A percentile compares a stretch with the other conserved stretches of the same genome.
Evolutionary conservation across 257 asterid species (phyloP).

Genomic region (Linaria vulgaris): DNA sequence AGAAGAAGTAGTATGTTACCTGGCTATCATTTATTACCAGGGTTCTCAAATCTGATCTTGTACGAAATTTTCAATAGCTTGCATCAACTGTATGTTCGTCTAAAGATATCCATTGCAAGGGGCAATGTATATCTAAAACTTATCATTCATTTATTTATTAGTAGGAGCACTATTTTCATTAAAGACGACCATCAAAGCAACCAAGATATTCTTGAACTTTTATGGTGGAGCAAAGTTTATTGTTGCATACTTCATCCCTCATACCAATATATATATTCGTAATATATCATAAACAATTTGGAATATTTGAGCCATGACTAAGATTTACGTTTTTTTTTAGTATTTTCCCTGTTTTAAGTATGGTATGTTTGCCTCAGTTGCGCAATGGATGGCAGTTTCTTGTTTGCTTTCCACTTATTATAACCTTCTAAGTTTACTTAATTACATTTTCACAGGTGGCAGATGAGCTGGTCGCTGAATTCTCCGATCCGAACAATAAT

Average conservation of each 20-base stretch:
- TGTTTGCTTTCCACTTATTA: too few relatives aligned
- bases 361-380: background rate
- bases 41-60: too few relatives aligned
- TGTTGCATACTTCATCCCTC: background rate
- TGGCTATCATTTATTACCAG: too few relatives aligned
- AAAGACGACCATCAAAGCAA: constrained; percentile 1
- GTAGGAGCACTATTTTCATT: background rate
- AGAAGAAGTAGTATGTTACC: too few relatives aligned
- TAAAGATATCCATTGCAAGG: too few relatives aligned
- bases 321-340: background rate
- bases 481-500: constrained; percentile 67
- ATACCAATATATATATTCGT: constrained; percentile 5
- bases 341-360: background rate
- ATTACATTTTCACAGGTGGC: constrained; percentile 64
- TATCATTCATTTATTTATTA: background rate
- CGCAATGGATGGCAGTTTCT: background rate
- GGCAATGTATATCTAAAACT: too few relatives aligned
- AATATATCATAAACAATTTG: background rate
- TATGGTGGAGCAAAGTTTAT: background rate
- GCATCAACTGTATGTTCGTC: too few relatives aligned
- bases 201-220: background rate
- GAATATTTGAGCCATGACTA: constrained; percentile 8
- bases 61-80: too few relatives aligned
- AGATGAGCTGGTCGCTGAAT: constrained; percentile 97
- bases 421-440: constrained; percentile 18